These are phyloP conservation scores for Fonsecaea multimorphosa DNA, from an alignment of 2,329 filamentous ascomycete genomes.

Conservation along the genomic window DNA sequence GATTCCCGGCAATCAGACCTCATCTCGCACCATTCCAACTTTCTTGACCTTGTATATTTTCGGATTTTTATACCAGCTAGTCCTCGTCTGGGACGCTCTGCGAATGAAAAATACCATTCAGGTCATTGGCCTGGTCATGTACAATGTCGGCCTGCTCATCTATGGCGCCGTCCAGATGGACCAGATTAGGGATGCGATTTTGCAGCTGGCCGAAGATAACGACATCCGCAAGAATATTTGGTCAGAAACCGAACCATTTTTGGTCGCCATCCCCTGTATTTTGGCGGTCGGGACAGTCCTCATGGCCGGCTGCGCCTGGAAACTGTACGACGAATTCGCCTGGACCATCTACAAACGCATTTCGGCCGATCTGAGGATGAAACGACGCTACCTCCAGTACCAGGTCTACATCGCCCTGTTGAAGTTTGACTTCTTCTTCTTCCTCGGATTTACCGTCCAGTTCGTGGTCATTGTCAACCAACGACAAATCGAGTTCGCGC, in stretches of 20 bases:
- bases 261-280: conserved; percentile 84
- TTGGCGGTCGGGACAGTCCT: conserved; percentile 75
- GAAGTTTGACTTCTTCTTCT: conserved; percentile 99
- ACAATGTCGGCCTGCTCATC: conserved; percentile 88
- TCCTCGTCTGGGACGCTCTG: conserved; percentile 91
- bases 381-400: conserved; percentile 93
- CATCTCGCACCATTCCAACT: conserved; percentile 77
- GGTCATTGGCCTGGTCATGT: conserved; percentile 90
- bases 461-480: conserved; percentile 90
- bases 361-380: conserved; percentile 94
- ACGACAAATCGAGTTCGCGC: conserved; percentile 73
- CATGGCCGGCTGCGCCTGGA: conserved; percentile 83
- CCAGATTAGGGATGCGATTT: conserved; percentile 79
- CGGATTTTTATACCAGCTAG: conserved; percentile 88
- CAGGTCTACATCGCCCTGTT: conserved; percentile 98
- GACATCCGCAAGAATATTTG: conserved; percentile 67
- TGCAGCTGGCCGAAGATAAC: conserved; percentile 53
- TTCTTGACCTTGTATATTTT: conserved; percentile 98
- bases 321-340: conserved; percentile 96
- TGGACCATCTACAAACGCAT: conserved; percentile 99
- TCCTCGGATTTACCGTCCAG: conserved; percentile 96
- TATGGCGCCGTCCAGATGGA: conserved; percentile 93
- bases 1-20: conserved; percentile 49
- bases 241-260: conserved; percentile 71
- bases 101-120: conserved; percentile 98